A percentile compares a stretch with the other conserved stretches of the same genome.
Conservation (phyloP, 805 yeast species). For the Spathaspora gorwiae region DNA sequence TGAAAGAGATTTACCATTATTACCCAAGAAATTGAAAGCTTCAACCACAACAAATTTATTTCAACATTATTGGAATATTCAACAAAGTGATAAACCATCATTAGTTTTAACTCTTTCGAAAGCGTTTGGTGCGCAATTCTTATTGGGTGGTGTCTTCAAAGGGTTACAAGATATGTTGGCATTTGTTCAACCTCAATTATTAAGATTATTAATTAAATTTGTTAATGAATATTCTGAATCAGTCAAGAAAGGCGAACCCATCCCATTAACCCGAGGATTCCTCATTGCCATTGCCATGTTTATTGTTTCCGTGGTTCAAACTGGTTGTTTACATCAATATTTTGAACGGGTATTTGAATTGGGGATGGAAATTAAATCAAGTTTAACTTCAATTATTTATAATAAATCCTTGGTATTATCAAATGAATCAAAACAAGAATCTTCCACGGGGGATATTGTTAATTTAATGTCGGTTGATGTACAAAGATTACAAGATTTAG, state of each 20-base stretch:
- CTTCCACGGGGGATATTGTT: slow-evolving; percentile 89
- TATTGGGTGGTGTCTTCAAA: slow-evolving; percentile 70
- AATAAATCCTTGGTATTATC: slow-evolving; percentile 65
- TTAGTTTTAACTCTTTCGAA: slow-evolving; percentile 55
- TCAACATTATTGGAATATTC: slow-evolving; percentile 55
- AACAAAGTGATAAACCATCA: slow-evolving; percentile 45
- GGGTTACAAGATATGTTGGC: slow-evolving; percentile 72
- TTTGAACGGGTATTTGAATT: slow-evolving; percentile 69
- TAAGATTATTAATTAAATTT: slow-evolving; percentile 25
- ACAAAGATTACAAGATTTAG: slow-evolving; percentile 79
- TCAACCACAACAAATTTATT: slow-evolving; percentile 46
- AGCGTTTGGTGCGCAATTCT: slow-evolving; percentile 72
- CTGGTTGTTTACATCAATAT: slow-evolving; percentile 73
- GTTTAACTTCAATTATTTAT: slow-evolving; percentile 64
- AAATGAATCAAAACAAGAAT: slow-evolving; percentile 63
- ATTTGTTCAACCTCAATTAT: slow-evolving; percentile 28
- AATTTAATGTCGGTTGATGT: slow-evolving; percentile 93
- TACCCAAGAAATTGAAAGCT: slow-evolving; percentile 67
- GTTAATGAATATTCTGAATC: slow-evolving; percentile 37
- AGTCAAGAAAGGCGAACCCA: slow-evolving; percentile 31
- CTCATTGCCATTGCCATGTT: slow-evolving; percentile 77
- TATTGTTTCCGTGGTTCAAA: slow-evolving; percentile 68
- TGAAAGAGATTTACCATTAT: slow-evolving; percentile 69
- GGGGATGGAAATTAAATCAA: slow-evolving; percentile 72
- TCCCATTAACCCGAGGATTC: slow-evolving; percentile 70